Base-by-base conservation (phyloP, 2,329 filamentous ascomycete genomes). In the Scytalidium sp. region DNA sequence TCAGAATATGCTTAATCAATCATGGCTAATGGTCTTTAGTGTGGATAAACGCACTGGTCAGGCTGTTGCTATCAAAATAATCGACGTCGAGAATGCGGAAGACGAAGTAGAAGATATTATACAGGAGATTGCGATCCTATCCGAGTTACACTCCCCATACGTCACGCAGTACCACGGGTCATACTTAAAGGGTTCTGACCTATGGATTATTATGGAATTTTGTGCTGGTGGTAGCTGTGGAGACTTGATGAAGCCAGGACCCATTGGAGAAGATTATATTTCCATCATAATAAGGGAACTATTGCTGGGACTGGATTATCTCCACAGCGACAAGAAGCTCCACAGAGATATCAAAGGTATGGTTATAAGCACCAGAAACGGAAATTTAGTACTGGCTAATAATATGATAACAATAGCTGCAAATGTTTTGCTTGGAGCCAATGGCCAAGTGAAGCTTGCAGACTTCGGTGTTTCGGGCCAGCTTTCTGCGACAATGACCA, bases 171-270 rank as follows among this genome's bases (percentile, higher is more conserved):
- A 99, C 75, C 91, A 96, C 73, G 94, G 94, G 58, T 97, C 93
- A 50, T 97, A 94, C 65, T 84, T 96, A 60, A 96, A 96, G 65
- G 94, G 93, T 20, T 94, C 92, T 2, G 90, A 97, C 73, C 74
- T 99, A 62, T 99, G 94, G 94, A 99, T 99, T 61, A 91, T 97
- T 68, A 99, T 99, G 94, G 94, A 99, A 70, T 99, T 94, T 64
- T 99, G 94, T 70, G 92, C 93, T 1, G 94, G 94, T 19, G 94
- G 94, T 3, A 97, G 93, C 71, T 97, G 94, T 65, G 91, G 90
- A 43, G 94, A 97, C 67, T 75, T 99, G 54, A 88, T 99, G 86
- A 96, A 96, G 73, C 91, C 94, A 0, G 94, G 94, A 20, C 73
- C 86, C 39, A 93, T 99, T 53, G 83, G 86, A 19, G 94, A 99